Conservation (phyloP, 306 rosid species). For the Rosa multiflora region DNA sequence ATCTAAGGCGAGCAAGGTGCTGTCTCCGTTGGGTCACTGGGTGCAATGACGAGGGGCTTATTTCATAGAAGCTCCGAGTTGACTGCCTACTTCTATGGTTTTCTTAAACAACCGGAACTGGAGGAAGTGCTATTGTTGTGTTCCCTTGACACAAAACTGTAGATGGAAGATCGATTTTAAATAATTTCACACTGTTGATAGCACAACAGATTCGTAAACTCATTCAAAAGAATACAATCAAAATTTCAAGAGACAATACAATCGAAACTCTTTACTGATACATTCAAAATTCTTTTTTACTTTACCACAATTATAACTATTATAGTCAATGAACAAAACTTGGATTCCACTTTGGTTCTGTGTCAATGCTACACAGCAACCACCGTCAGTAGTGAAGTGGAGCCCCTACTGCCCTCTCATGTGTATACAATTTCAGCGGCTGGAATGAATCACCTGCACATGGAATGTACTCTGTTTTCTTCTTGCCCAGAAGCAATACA, state of each 20-base stretch:
- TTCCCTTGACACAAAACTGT: too few relatives aligned
- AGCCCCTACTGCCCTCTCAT: neutral
- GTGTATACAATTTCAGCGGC: conserved; percentile 2
- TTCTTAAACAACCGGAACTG: too few relatives aligned
- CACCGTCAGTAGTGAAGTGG: neutral
- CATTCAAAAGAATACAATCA: neutral
- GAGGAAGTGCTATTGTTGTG: too few relatives aligned
- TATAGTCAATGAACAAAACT: neutral
- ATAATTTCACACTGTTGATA: neutral
- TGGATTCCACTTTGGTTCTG: neutral
- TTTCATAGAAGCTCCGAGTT: too few relatives aligned
- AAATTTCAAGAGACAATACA: too few relatives aligned
- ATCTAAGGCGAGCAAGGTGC: too few relatives aligned
- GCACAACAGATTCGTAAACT: neutral
- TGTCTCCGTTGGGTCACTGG: too few relatives aligned
- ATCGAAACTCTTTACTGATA: too few relatives aligned
- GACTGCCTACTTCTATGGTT: too few relatives aligned
- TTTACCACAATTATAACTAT: neutral
- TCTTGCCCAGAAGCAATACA: neutral
- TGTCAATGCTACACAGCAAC: too few relatives aligned
- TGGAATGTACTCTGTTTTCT: conserved; percentile 3
- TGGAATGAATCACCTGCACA: neutral
- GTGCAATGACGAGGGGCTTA: too few relatives aligned
- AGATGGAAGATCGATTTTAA: too few relatives aligned
- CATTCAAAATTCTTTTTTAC: neutral